Evolutionary conservation across 331 rosid species (phyloP).

Genomic region (Pyrus hybrid): DNA sequence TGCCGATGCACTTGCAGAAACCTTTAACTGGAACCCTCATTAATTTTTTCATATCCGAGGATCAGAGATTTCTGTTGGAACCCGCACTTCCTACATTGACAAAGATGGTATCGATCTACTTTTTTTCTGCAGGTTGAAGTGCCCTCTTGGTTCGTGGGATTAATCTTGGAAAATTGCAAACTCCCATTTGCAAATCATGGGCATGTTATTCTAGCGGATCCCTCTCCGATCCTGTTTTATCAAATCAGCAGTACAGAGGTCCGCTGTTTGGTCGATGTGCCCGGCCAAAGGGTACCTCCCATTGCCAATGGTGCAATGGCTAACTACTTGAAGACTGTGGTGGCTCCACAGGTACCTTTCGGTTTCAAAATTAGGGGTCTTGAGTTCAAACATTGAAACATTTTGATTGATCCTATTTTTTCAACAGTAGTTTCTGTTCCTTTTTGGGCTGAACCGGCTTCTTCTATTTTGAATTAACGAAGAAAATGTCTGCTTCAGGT

Average conservation of each 20-base stretch:
- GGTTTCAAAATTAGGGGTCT: background rate
- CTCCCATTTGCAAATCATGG: constrained; percentile 57
- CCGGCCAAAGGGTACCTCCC: constrained; percentile 47
- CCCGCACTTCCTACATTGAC: background rate
- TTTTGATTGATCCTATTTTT: background rate
- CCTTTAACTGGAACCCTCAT: background rate
- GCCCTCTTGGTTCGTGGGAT: constrained; percentile 47
- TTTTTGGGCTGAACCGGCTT: background rate
- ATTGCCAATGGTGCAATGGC: constrained; percentile 44
- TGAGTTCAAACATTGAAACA: background rate
- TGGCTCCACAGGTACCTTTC: constrained; percentile 54
- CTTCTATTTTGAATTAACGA: background rate
- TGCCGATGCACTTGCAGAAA: background rate
- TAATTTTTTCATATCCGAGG: background rate
- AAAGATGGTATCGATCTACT: background rate
- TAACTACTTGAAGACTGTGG: constrained; percentile 33
- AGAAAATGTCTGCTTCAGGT: constrained; percentile 12
- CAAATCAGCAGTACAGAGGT: constrained; percentile 47
- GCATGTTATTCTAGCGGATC: constrained; percentile 48
- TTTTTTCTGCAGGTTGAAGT: constrained; percentile 42
- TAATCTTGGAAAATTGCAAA: constrained; percentile 47
- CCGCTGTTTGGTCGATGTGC: constrained; percentile 59
- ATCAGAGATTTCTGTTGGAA: background rate
- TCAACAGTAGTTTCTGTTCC: background rate
- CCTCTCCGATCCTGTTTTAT: constrained; percentile 51